Base-by-base conservation (phyloP, 208 protist genomes). In the Acanthamoeba lenticulata region DNA sequence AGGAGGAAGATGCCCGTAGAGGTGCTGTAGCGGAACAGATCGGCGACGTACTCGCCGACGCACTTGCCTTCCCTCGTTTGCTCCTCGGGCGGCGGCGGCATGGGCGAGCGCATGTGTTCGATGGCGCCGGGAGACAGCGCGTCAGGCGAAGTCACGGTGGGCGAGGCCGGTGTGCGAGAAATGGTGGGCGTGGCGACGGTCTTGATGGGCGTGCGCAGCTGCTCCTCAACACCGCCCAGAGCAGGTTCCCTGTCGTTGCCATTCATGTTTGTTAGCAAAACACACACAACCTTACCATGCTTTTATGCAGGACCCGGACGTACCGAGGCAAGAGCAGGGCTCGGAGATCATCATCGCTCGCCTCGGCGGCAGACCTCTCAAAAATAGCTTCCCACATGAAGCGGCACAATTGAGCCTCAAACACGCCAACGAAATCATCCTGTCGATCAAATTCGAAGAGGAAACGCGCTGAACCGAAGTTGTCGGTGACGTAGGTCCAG, bases 361-460 rank as follows among this genome's bases (percentile, higher is more conserved):
- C 83, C 7, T 90, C 55, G 45, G 45, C 45, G 13, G 34, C 42
- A n/a, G 83, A 21, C 2, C 55, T n/a, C 9, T 34, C n/a, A 24
- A n/a, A 90, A 47, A 29, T 90, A 34, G 34, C 45, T 34, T 90
- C 83, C 45, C 47, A 90, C 45, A 90, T 27, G 83, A 5, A 67
- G 2, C 65, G 27, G 24, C 47, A 21, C 11, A 90, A 32, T 24
- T 40, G 45, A 17, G 17, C 49, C 83, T 67, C 34, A 34, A 90
- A 90, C 19, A 65, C 0, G 0, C 0, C 55, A 32, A 42, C 83
- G 2, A 90, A 45, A n/a, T 90, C 83, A 47, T 57, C 83, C 47
- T 57, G n/a, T 13, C 55, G 49, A 90, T 90, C 83, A 65, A 90
- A 90, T 42, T 90, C 83, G 32, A 90, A 90, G 24, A 90, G 83